phyloP scores from a whole-genome alignment of 257 asterid genomes.

The Solanum habrochaites region DNA sequence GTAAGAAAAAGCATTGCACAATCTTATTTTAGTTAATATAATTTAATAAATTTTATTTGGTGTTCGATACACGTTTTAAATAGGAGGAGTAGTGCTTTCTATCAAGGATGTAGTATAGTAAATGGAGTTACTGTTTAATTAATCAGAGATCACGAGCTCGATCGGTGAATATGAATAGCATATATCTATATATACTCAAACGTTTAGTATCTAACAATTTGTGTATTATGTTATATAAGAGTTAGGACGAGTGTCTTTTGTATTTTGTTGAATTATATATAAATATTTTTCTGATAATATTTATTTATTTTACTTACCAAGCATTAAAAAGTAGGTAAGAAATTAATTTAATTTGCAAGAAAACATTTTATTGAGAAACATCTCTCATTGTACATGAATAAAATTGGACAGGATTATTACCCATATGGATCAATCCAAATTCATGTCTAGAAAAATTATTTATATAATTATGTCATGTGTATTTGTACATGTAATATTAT shows the following conservation, averaged over 20 bases:
- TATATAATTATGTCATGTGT: too few relatives aligned
- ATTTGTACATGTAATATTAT: too few relatives aligned
- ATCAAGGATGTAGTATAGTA: too few relatives aligned
- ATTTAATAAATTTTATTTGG: too few relatives aligned
- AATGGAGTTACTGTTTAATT: rapidly evolving
- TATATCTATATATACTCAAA: too few relatives aligned
- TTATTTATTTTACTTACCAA: too few relatives aligned
- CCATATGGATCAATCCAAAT: not conserved
- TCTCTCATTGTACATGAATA: not conserved
- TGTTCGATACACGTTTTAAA: not conserved
- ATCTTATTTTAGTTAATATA: too few relatives aligned
- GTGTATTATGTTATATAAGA: not conserved
- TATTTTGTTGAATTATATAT: not conserved
- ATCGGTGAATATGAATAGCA: not conserved
- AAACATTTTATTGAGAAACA: not conserved
- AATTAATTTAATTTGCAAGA: not conserved
- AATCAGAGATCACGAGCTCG: not conserved
- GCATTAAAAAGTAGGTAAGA: too few relatives aligned
- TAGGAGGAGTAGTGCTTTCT: rapidly evolving
- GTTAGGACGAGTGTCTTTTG: too few relatives aligned
- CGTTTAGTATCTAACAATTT: not conserved
- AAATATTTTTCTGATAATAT: not conserved
- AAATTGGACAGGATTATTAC: not conserved
- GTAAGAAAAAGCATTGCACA: not conserved
- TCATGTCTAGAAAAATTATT: not conserved